A percentile compares a stretch with the other conserved stretches of the same genome.
These are phyloP conservation scores for Eucalyptus curtisii DNA, from an alignment of 345 rosid genomes.

Conservation along the genomic window DNA sequence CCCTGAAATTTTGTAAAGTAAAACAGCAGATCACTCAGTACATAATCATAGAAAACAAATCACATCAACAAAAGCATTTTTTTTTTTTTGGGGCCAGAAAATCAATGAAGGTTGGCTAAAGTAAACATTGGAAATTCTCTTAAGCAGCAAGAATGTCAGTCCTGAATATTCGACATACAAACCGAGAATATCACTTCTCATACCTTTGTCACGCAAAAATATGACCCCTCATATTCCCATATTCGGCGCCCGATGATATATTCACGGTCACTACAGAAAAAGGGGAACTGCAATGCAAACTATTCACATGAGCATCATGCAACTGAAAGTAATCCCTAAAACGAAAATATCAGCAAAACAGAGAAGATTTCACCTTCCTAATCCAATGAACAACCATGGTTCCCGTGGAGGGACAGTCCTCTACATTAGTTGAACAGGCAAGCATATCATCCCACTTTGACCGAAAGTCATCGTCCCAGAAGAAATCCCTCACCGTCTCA, in stretches of 20 bases:
- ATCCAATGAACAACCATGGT: slow-evolving; percentile 83
- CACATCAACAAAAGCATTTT: neutral
- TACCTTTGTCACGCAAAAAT: slow-evolving; percentile 83
- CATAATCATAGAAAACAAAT: neutral
- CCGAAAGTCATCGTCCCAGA: slow-evolving; percentile 78
- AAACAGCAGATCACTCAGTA: neutral
- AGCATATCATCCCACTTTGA: slow-evolving; percentile 84
- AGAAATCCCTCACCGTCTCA: slow-evolving; percentile 61
- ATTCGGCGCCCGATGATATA: slow-evolving; percentile 76
- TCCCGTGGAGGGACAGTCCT: slow-evolving; percentile 51
- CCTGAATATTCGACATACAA: neutral
- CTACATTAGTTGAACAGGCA: slow-evolving; percentile 27
- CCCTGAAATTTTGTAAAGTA: slow-evolving; percentile 26
- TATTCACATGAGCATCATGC: neutral
- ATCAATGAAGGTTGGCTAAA: neutral
- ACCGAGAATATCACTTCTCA: neutral
- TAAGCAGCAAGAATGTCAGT: neutral
- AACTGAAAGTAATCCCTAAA: neutral
- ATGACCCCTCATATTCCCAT: slow-evolving; percentile 51
- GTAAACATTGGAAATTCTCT: neutral
- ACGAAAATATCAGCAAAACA: neutral
- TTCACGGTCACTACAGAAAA: slow-evolving; percentile 81
- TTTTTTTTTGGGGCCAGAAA: neutral
- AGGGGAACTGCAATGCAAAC: slow-evolving; percentile 47
- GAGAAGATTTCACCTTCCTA: slow-evolving; percentile 34